Evolutionary conservation across 2,329 filamentous ascomycete genomes (phyloP), one percentile per base, ranked within the genome.

Genomic region (Claviceps purpurea): DNA sequence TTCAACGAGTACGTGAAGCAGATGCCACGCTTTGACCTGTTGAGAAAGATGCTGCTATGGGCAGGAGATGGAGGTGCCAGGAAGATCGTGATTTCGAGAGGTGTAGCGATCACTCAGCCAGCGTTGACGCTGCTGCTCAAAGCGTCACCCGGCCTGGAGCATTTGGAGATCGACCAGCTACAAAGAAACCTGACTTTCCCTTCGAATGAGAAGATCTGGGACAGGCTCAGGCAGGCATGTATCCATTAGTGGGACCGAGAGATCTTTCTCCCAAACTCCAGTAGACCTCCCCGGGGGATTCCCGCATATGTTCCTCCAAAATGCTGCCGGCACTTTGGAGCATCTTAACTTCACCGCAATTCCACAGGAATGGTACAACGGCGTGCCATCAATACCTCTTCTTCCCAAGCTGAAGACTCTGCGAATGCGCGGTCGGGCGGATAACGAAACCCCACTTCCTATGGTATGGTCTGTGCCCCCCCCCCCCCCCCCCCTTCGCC

Each of bases 321-420:
- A 51, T 26, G 53, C 56, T 7, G 56, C 56, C 10, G 53, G 24
- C 6, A 56, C 53, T 6, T 45, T 61, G 41, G 54, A 60, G 55
- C 51, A 54, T 43, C 52, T 61, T 16, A 54, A 55, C 41, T 57
- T 69, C 5, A n/a, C 50, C 7, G 58, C 57, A 11, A 39, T 62
- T 8, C 58, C 59, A 11, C 50, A 51, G 41, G 52, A 52, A 22
- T 63, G 60, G 60, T 53, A 54, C 24, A 47, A 20, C 2, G 26
- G 47, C 18, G 24, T 24, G 24, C 24, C 24, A 24, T 41, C 38
- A 0, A 22, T 62, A 22, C 59, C 59, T 5, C 22, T 51, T 3
- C 57, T 68, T 53, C 61, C 64, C 3, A 58, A 57, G 4, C 52
- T 68, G 24, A 62, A 61, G 54, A 56, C 60, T 44, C 49, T 68